These are phyloP conservation scores for Ruellia speciosa DNA, from an alignment of 305 asterid genomes.

Conservation along the genomic window DNA sequence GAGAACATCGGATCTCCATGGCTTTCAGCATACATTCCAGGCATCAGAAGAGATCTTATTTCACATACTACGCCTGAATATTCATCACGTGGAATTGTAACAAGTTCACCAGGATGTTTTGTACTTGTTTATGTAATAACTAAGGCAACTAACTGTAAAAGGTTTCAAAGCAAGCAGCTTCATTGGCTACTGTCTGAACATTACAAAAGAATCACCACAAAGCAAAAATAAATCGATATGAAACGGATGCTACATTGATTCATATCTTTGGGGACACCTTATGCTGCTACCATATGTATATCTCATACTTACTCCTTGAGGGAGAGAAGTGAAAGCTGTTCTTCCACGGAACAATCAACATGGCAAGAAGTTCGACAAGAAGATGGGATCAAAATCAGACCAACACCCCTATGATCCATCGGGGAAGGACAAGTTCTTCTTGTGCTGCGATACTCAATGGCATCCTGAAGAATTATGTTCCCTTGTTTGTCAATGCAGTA, in stretches of 20 bases:
- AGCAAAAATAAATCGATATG: not conserved
- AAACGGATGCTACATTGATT: not conserved
- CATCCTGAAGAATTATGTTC: conserved; percentile 85
- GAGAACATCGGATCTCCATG: conserved; percentile 9
- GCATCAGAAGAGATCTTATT: too few species aligned
- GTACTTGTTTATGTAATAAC: too few species aligned
- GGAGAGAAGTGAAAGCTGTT: conserved; percentile 54
- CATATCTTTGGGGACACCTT: not conserved
- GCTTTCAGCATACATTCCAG: too few species aligned
- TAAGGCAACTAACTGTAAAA: too few species aligned
- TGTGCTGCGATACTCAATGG: conserved; percentile 81
- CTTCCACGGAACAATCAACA: conserved; percentile 68
- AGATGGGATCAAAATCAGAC: conserved; percentile 79
- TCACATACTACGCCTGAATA: too few species aligned
- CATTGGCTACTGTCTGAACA: too few species aligned
- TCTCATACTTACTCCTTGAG: conserved; percentile 27
- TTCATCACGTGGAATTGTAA: too few species aligned
- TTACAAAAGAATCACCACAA: too few species aligned
- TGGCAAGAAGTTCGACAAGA: conserved; percentile 72
- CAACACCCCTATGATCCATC: conserved; percentile 77
- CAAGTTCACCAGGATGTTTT: too few species aligned
- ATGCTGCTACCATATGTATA: not conserved
- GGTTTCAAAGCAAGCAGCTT: too few species aligned
- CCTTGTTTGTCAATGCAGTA: conserved; percentile 91
- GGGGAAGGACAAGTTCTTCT: conserved; percentile 63